phyloP scores from a whole-genome alignment of 2,329 filamentous ascomycete genomes.

The Trichoderma lentiforme region DNA sequence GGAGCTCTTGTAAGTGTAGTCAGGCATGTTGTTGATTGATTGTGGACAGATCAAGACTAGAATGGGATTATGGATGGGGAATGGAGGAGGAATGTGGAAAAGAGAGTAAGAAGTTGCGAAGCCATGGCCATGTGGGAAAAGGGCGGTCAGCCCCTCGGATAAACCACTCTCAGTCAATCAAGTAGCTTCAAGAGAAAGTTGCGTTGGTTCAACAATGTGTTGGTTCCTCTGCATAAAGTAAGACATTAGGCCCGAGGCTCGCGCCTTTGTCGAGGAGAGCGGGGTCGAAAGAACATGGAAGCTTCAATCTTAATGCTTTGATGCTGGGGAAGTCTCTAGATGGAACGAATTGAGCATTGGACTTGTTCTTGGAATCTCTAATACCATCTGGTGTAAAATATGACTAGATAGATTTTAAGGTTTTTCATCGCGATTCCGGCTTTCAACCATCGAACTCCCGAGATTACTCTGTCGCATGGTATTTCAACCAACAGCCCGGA shows the following conservation, averaged over 20 bases:
- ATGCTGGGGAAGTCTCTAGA: background rate
- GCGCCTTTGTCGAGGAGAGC: background rate
- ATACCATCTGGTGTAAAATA: background rate
- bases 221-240: background rate
- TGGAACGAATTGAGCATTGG: background rate
- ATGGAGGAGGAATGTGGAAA: background rate
- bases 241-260: background rate
- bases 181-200: background rate
- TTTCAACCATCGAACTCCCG: background rate
- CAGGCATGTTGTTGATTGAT: constrained; percentile 21
- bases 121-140: background rate
- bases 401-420: background rate
- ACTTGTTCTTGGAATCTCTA: background rate
- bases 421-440: background rate
- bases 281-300: background rate
- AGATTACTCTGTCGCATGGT: background rate
- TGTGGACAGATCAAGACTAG: background rate
- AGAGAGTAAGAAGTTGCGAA: background rate
- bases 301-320: background rate
- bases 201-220: background rate
- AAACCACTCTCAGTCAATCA: background rate
- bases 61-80: background rate
- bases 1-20: constrained; percentile 44
- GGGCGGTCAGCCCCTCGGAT: background rate
- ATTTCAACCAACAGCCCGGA: background rate